Conservation (phyloP, 306 rosid genomes). For the Castanea crenata region DNA sequence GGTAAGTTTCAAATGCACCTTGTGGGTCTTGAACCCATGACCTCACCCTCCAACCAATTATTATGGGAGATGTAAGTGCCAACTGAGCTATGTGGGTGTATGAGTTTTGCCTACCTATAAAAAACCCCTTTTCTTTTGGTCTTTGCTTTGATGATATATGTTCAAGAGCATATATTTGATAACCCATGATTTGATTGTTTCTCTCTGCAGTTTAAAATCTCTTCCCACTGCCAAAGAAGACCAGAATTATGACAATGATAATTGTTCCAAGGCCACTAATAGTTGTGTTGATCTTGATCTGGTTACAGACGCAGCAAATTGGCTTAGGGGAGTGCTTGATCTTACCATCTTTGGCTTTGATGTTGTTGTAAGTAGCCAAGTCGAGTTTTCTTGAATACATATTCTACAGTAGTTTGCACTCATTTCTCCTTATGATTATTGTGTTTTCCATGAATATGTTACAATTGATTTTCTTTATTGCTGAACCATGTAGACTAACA, state of each 20-base stretch:
- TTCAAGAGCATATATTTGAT: background rate
- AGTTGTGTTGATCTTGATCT: constrained; percentile 50
- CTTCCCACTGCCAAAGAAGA: constrained; percentile 46
- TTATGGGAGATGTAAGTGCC: too few relatives aligned
- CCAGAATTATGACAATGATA: constrained; percentile 20
- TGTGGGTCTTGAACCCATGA: too few relatives aligned
- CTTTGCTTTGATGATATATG: background rate
- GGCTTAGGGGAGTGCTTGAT: constrained; percentile 63
- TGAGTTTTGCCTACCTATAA: background rate
- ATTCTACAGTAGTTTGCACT: background rate
- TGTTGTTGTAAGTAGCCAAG: constrained; percentile 57
- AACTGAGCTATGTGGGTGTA: too few relatives aligned
- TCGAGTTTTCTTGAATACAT: background rate
- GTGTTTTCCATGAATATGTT: background rate
- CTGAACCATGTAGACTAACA: background rate
- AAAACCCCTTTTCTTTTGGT: background rate
- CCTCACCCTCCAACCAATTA: too few relatives aligned
- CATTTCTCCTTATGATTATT: background rate
- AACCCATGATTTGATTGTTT: background rate
- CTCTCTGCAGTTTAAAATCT: constrained; percentile 56
- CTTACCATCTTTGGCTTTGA: constrained; percentile 87
- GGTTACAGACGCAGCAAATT: constrained; percentile 62
- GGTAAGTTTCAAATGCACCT: too few relatives aligned
- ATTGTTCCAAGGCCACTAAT: constrained; percentile 20
- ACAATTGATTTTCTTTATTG: background rate